phyloP scores from a whole-genome alignment of 2,329 filamentous ascomycete species.

The Verticillium tricorpus region DNA sequence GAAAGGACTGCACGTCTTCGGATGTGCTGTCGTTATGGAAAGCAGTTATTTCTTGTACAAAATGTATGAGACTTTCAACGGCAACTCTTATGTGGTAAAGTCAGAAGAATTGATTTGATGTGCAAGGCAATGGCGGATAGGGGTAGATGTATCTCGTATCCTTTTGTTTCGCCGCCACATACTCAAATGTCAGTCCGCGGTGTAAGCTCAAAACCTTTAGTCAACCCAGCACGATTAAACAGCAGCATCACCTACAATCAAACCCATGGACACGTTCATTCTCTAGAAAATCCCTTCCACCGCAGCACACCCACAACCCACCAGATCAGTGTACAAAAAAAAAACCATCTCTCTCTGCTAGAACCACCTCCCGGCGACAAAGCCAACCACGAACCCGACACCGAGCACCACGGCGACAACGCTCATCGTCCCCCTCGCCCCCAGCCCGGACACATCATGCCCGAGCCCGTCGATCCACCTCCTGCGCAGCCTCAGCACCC shows the following conservation, averaged over 20 bases:
- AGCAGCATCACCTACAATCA: neutral
- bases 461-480: slow-evolving; percentile 24
- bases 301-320: neutral
- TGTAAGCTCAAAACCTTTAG: too few species aligned
- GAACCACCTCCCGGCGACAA: neutral
- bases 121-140: too few species aligned
- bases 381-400: slow-evolving; percentile 45
- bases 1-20: too few species aligned
- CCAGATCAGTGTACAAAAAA: neutral
- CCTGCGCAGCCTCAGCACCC: slow-evolving; percentile 22
- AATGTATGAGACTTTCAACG: too few species aligned
- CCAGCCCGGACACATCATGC: slow-evolving; percentile 6
- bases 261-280: neutral
- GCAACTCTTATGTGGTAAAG: too few species aligned
- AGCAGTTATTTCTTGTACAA: fast-evolving
- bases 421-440: slow-evolving; percentile 14
- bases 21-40: too few species aligned
- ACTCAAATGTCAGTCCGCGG: too few species aligned
- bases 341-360: neutral
- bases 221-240: neutral
- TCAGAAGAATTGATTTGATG: too few species aligned
- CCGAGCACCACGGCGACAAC: slow-evolving; percentile 13
- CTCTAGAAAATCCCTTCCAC: neutral
- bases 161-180: too few species aligned
- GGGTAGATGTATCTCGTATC: too few species aligned